Evolutionary conservation across 495 filamentous ascomycete species (phyloP).

Genomic region (Copromyces sp.): DNA sequence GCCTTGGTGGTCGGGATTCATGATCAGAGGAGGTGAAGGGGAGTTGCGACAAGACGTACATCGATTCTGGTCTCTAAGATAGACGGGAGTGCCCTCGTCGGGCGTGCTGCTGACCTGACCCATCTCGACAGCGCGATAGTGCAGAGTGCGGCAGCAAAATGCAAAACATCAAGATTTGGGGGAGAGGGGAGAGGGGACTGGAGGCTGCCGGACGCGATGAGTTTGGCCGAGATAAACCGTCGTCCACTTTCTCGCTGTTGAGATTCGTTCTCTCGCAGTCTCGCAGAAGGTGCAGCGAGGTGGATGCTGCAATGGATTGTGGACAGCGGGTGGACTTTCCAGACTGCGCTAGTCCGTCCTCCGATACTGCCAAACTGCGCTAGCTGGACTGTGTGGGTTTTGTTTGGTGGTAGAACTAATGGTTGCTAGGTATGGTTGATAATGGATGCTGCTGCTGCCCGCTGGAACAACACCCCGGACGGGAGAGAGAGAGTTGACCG

Average conservation of each 20-base stretch:
- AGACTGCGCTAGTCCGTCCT: not conserved
- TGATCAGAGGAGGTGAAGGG: constrained; percentile 1
- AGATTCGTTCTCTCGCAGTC: not conserved
- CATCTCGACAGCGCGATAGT: constrained; percentile 46
- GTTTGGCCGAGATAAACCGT: not conserved
- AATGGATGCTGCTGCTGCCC: not conserved
- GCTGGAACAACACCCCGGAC: not conserved
- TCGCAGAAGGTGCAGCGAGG: not conserved
- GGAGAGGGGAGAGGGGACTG: not conserved
- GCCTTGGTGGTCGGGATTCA: not conserved
- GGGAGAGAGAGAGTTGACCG: not conserved
- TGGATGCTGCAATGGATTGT: not conserved
- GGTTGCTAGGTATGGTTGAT: not conserved
- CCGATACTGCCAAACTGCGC: not conserved
- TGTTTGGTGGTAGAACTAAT: not conserved
- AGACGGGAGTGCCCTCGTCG: constrained; percentile 75
- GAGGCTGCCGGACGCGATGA: not conserved
- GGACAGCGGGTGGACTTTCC: not conserved
- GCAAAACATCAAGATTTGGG: not conserved
- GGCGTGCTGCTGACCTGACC: constrained; percentile 85
- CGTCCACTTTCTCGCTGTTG: not conserved
- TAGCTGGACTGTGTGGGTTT: not conserved
- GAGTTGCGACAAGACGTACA: constrained; percentile 41
- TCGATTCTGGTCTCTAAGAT: constrained; percentile 82
- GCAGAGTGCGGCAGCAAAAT: not conserved